Evolutionary conservation across 2,329 filamentous ascomycete genomes (phyloP).

Genomic region (Thielaviopsis punctulata): DNA sequence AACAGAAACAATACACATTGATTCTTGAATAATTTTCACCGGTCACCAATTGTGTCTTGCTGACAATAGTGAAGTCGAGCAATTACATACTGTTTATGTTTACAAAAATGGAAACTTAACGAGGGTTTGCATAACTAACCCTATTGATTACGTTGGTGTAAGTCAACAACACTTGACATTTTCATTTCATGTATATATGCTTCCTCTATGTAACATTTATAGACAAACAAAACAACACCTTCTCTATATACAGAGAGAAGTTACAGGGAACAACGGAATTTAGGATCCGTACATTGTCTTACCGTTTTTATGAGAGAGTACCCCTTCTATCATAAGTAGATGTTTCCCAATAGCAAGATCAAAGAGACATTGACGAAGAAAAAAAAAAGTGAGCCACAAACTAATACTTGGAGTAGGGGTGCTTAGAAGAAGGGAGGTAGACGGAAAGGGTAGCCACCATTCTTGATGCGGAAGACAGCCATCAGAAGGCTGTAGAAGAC

Average conservation of each 20-base stretch:
- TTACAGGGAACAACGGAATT: background rate
- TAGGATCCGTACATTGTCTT: background rate
- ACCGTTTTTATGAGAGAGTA: background rate
- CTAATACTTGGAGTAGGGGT: constrained; percentile 24
- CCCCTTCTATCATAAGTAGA: background rate
- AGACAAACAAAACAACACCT: background rate
- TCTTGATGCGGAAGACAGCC: constrained; percentile 88
- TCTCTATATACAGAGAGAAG: background rate
- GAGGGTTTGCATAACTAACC: no score
- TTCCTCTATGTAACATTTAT: background rate
- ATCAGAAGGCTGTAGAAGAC: constrained; percentile 85
- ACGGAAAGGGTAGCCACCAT: constrained; percentile 83
- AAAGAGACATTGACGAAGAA: background rate
- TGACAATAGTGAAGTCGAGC: no score
- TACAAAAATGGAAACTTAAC: no score
- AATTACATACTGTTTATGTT: no score
- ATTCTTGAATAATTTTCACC: background rate
- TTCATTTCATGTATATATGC: background rate
- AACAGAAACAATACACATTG: background rate
- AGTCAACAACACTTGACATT: background rate
- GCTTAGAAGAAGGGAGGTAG: constrained; percentile 66
- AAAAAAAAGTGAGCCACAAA: background rate
- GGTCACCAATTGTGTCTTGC: no score
- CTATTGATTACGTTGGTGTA: no score
- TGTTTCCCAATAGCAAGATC: background rate